Evolutionary conservation across 805 yeast species (phyloP), one percentile per base, ranked within the genome.

Genomic region (Yamadazyma paraphyllophila): DNA sequence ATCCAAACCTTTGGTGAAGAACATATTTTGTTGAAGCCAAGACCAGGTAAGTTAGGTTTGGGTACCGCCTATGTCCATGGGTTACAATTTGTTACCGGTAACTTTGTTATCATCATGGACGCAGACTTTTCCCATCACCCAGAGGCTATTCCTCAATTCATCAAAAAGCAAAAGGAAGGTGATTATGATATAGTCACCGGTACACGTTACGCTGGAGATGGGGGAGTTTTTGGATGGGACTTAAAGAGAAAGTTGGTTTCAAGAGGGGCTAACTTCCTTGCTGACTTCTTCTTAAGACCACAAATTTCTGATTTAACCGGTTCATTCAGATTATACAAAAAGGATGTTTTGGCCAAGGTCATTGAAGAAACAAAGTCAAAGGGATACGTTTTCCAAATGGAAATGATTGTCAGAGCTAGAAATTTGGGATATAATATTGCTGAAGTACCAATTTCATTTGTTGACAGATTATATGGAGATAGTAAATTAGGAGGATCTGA

Each of bases 381-480:
- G 67, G 92, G 92, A 42, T 85, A 85, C 57, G 92, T 85, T 35
- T 85, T 85, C 79, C 92, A 85, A 69, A 85, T 85, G 92, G 92
- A 85, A 67, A 84, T 85, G 90, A 83, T 85, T 80, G 92, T 85
- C 17, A 78, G 92, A 54, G 92, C 92, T 34, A 76, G 87, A 60
- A 72, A 83, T n/a, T 67, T 82, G 61, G 84, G 83, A n/a, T 82
- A 76, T 67, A 73, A 79, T 13, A 83, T 85, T 54, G 91, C 85
- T 26, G 92, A 85, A 62, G 90, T 84, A 27, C 91, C 91, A 40
- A 85, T 85, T 55, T 77, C 81, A 50, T 85, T 85, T 58, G 92
- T 85, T 34, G 92, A 85, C 66, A 76, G 92, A 63, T 71, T 85
- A 49, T 85, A 85, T 56, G 92, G 92, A 39, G 91, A 85, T 64